These are phyloP conservation scores for Cryptococcus depauperatus DNA, from an alignment of 1,284 basidiomycete species.

Conservation along the genomic window DNA sequence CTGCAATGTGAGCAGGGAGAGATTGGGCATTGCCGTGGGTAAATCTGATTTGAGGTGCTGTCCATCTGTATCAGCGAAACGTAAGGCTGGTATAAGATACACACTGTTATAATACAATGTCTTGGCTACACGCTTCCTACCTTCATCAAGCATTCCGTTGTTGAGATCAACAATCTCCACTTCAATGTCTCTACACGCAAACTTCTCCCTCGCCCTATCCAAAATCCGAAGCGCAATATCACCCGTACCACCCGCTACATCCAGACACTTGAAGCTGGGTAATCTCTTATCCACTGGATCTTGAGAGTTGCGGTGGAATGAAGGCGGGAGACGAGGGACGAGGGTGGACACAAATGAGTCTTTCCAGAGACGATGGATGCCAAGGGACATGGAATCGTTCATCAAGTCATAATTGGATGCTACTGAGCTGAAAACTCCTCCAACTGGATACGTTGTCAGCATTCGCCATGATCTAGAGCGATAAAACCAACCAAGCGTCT, in stretches of 20 bases:
- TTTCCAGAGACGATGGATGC: slow-evolving; percentile 96
- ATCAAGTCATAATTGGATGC: slow-evolving; percentile 94
- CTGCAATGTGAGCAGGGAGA: slow-evolving; percentile 56
- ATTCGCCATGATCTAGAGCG: slow-evolving; percentile 52
- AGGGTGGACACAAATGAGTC: slow-evolving; percentile 77
- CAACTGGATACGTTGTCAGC: slow-evolving; percentile 51
- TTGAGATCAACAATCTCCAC: slow-evolving; percentile 96
- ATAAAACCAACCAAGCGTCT: slow-evolving; percentile 47
- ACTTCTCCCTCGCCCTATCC: slow-evolving; percentile 80
- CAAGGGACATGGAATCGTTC: slow-evolving; percentile 97
- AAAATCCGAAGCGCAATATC: slow-evolving; percentile 93
- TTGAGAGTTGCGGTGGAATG: slow-evolving; percentile 30
- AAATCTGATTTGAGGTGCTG: slow-evolving; percentile 89
- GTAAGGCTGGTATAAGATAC: slow-evolving; percentile 35
- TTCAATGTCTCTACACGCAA: slow-evolving; percentile 76
- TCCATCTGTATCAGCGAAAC: neutral
- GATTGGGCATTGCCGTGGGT: slow-evolving; percentile 88
- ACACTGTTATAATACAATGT: slow-evolving; percentile 94
- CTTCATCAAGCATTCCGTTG: slow-evolving; percentile 88
- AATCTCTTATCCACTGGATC: slow-evolving; percentile 9
- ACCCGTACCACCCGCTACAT: slow-evolving; percentile 96
- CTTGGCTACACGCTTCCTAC: slow-evolving; percentile 80
- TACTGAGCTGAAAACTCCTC: slow-evolving; percentile 89
- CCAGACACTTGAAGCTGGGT: slow-evolving; percentile 64
- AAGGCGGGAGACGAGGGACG: slow-evolving; percentile 53